Conservation (phyloP, 306 rosid species). For the Rubus idaeus region DNA sequence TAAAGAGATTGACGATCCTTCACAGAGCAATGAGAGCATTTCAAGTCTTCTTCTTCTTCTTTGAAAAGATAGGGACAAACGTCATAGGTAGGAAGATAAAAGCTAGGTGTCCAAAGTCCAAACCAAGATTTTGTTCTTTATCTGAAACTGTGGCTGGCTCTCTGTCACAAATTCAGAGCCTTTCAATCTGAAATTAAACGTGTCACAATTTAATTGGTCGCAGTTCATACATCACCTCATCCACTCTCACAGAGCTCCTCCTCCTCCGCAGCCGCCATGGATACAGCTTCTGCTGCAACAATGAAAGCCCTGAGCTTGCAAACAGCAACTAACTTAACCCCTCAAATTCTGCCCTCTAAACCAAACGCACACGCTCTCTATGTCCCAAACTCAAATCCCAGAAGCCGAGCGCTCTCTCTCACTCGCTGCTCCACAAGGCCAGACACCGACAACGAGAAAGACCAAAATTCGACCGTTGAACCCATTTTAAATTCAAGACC, state of each 20-base stretch:
- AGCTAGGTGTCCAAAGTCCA: not conserved
- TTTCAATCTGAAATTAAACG: constrained; percentile 3
- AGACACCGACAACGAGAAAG: constrained; percentile 40
- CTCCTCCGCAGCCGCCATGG: constrained; percentile 40
- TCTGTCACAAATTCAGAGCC: constrained; percentile 11
- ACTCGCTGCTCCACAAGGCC: constrained; percentile 63
- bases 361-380: constrained; percentile 25
- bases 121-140: not conserved
- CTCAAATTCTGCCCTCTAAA: constrained; percentile 38
- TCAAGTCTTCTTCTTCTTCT: not conserved
- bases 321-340: constrained; percentile 28
- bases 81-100: not conserved
- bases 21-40: no score
- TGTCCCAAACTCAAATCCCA: constrained; percentile 22
- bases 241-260: constrained; percentile 1
- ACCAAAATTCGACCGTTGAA: constrained; percentile 31
- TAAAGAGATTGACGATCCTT: constrained; percentile 5
- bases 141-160: not conserved
- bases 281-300: constrained; percentile 38
- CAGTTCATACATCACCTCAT: constrained; percentile 10
- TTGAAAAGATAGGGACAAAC: not conserved
- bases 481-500: constrained; percentile 27
- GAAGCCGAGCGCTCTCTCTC: constrained; percentile 36
- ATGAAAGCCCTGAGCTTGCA: constrained; percentile 29
- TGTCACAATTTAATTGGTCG: constrained; percentile 16